phyloP scores from a whole-genome alignment of 345 rosid genomes.

The Brassica cretica region DNA sequence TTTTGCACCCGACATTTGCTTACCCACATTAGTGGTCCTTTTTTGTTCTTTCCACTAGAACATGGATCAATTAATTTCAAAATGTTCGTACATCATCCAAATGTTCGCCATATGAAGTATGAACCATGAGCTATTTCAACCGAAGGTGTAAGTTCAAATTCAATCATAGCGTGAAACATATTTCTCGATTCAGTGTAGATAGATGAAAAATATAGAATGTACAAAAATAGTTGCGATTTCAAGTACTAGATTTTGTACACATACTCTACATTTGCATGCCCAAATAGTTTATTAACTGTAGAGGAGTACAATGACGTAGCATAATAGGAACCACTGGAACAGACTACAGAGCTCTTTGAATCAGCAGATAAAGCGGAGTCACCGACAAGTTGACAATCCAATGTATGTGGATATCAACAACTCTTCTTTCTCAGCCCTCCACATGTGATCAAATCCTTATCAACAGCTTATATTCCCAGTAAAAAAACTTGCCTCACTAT shows the following conservation, averaged over 20 bases:
- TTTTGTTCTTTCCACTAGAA: constrained; percentile 20
- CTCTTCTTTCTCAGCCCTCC: constrained; percentile 38
- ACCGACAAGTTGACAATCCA: constrained; percentile 78
- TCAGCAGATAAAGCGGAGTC: constrained; percentile 59
- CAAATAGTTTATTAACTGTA: constrained; percentile 9
- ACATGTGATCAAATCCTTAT: constrained; percentile 45
- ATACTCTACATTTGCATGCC: constrained; percentile 17
- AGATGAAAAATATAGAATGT: background rate
- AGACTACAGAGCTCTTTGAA: constrained; percentile 22
- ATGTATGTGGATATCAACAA: constrained; percentile 55
- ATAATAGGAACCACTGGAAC: constrained; percentile 21
- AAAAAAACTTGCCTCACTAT: constrained; percentile 5
- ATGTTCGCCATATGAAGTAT: background rate
- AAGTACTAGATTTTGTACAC: constrained; percentile 30
- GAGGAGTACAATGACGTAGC: constrained; percentile 29
- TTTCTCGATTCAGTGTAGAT: background rate
- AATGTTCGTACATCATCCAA: constrained; percentile 17
- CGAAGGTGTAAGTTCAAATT: background rate
- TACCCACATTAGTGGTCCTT: constrained; percentile 39
- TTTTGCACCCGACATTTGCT: constrained; percentile 34
- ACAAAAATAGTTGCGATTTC: background rate
- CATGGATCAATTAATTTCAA: constrained; percentile 29
- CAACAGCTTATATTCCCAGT: constrained; percentile 25
- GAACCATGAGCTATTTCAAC: background rate
- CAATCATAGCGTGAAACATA: background rate